Base-by-base conservation (phyloP, 805 yeast genomes). In the Candida ulmi region DNA sequence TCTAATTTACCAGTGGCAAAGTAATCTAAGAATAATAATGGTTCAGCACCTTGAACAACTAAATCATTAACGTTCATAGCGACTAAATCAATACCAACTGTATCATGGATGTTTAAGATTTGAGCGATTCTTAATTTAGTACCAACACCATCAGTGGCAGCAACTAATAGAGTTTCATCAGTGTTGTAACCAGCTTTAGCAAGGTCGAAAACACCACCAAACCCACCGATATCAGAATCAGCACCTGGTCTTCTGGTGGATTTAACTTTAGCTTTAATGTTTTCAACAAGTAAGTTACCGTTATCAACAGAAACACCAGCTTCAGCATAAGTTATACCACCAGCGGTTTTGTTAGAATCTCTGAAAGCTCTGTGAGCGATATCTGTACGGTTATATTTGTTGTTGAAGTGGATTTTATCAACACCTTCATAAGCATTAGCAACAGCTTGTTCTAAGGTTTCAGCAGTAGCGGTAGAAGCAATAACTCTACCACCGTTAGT, bases 81-180 rank as follows among this genome's bases (percentile, higher is more conserved):
- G 37, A 93, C 99, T 47, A 93, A 75, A 65, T 93, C 99, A 52
- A 93, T 88, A 60, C 99, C 99, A 33, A 93, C 99, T n/a, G 99
- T 91, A 60, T 88, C 80, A 60, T 95, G 98, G 42, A 84, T 85
- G 53, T 82, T 71, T 66, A 90, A 72, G 48, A 78, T 78, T 68
- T 93, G 98, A 1, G 98, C 99, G 59, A 95, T 80, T 72, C 88
- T 80, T 50, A 93, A 77, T 67, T 93, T 93, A 44, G 99, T 91
- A 50, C 99, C 99, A 42, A 93, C 98, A 66, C 99, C 99, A 66
- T 93, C 99, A 35, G 99, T 93, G 43, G 99, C 98, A 43, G 93
- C 96, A 31, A 93, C 98, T 43, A 93, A 69, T 41, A 93, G 65
- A n/a, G 88, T 80, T 41, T 83, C 80, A 48, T 74, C 78, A 17